Base-by-base conservation (phyloP, 1,139 yeast species). In the Hyphopichia khmerensis region DNA sequence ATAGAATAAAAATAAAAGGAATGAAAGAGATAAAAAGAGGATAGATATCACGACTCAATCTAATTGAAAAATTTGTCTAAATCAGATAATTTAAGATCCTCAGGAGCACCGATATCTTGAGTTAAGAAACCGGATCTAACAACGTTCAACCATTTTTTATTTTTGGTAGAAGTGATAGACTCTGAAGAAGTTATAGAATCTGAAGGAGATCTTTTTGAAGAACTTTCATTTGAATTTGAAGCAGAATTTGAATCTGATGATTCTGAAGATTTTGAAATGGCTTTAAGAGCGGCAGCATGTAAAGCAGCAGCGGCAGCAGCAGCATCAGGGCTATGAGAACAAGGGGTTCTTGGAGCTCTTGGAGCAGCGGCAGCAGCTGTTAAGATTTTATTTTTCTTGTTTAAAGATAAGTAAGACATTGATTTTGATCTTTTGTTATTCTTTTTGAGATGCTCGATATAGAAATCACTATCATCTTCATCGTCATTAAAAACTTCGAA, bases 341-440 rank as follows among this genome's bases (percentile, higher is more conserved):
- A 66, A 6, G 83, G 77, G 30, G 78, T 69, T 49, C 79, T 76
- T 16, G 88, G 84, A n/a, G 85, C 79, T 54, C 91, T 71, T 45
- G 91, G 93, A 35, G 91, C 88, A 27, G 88, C 89, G 14, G 90
- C 89, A 16, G 91, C 91, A 30, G 88, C 88, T n/a, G 90, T 84
- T 42, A 84, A 57, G 44, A 66, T 65, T 52, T 78, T 77, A 39
- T 76, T 66, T 55, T 76, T 79, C 55, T 81, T 81, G 47, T 68
- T 66, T 39, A 67, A 60, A 32, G 77, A 60, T 40, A 72, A 63
- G 49, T 75, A 79, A 31, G 84, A 78, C 78, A 82, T 72, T 13
- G 86, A 81, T 58, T 82, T 82, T 13, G 87, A 80, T 53, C 87
- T 70, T 57, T 82, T 82, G 41, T 75, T 77, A 50, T 66, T 64